Evolutionary conservation across 1,284 basidiomycete genomes (phyloP).

Genomic region (Puccinia coronata): DNA sequence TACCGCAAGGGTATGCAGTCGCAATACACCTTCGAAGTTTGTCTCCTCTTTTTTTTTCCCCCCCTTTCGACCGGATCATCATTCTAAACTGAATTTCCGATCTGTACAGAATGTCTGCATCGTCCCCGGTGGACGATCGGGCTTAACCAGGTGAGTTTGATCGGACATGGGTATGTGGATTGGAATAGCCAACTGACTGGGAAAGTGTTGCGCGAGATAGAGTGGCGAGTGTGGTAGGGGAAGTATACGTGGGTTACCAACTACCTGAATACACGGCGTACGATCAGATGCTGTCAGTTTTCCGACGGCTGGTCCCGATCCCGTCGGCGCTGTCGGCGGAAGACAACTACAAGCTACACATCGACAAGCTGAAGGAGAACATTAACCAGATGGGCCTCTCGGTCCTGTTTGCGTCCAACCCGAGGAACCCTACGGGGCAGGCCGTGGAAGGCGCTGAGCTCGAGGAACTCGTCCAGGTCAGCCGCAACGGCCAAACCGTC

Average conservation of each 20-base stretch:
- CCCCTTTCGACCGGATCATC: too few relatives aligned
- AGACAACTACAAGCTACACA: slow-evolving; percentile 51
- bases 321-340: slow-evolving; percentile 66
- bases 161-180: neutral
- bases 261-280: slow-evolving; percentile 59
- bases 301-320: slow-evolving; percentile 83
- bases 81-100: neutral
- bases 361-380: slow-evolving; percentile 44
- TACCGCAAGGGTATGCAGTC: slow-evolving; percentile 77
- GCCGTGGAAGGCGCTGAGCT: slow-evolving; percentile 73
- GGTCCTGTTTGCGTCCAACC: slow-evolving; percentile 85
- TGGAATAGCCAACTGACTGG: neutral
- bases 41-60: too few relatives aligned
- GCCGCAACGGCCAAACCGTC: slow-evolving; percentile 72
- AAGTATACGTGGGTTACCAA: slow-evolving; percentile 63
- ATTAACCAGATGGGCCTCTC: slow-evolving; percentile 70
- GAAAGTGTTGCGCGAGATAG: slow-evolving; percentile 60
- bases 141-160: slow-evolving; percentile 64
- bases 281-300: slow-evolving; percentile 74
- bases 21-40: slow-evolving; percentile 84
- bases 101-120: slow-evolving; percentile 66
- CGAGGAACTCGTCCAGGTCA: slow-evolving; percentile 72
- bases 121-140: slow-evolving; percentile 84
- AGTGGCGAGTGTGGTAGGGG: slow-evolving; percentile 83
- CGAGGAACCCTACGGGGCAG: slow-evolving; percentile 88